Conservation (phyloP, 2,329 filamentous ascomycete genomes). For the Talaromyces sp. region DNA sequence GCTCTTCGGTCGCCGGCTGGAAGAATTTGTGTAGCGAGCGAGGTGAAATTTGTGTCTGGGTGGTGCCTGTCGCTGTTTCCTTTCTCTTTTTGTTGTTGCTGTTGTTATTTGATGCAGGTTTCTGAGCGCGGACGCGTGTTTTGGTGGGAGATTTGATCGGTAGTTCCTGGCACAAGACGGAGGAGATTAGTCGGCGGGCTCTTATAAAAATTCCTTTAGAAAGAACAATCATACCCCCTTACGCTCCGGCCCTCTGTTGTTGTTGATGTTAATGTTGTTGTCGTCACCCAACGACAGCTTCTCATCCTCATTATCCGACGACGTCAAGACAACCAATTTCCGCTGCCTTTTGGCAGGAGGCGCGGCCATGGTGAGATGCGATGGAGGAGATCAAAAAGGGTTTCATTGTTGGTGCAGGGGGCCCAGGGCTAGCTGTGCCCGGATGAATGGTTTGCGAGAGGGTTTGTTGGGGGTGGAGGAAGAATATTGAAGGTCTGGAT, state of each 20-base stretch:
- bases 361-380: constrained; percentile 24
- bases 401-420: background rate
- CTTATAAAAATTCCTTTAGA: background rate
- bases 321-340: constrained; percentile 22
- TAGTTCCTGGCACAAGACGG: background rate
- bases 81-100: constrained; percentile 29
- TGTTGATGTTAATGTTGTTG: background rate
- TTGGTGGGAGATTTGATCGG: background rate
- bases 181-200: no score
- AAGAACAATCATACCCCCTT: background rate
- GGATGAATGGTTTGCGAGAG: background rate
- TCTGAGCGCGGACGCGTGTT: background rate
- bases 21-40: constrained; percentile 40
- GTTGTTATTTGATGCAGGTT: constrained; percentile 16
- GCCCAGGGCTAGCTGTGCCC: background rate
- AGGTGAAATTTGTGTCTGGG: constrained; percentile 12
- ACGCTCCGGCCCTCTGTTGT: background rate
- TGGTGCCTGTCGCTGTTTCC: constrained; percentile 9
- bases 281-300: background rate
- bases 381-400: background rate
- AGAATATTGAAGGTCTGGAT: background rate
- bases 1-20: constrained; percentile 30
- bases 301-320: constrained; percentile 16
- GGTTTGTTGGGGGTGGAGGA: background rate
- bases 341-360: constrained; percentile 33